Percentiles rank a stretch among this genome's conserved stretches.
Conservation (phyloP, 257 asterid genomes). For the Solanum phureja region DNA sequence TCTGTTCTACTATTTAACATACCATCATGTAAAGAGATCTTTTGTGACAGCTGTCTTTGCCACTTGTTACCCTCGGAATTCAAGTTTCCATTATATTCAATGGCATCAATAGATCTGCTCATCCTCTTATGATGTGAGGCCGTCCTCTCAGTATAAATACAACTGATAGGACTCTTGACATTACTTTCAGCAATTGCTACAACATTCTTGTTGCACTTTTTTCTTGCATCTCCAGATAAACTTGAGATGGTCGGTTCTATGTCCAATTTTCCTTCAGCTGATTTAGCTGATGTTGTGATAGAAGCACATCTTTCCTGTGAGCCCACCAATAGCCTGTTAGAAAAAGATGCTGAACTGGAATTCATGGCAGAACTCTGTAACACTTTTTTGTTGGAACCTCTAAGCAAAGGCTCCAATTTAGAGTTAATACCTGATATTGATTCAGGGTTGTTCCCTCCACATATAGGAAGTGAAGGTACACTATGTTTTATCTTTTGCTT, state of each 20-base stretch:
- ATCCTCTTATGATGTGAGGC: constrained; percentile 24
- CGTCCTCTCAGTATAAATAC: constrained; percentile 17
- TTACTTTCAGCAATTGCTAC: constrained; percentile 31
- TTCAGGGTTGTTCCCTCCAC: constrained; percentile 9
- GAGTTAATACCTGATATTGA: constrained; percentile 77
- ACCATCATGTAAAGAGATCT: constrained; percentile 28
- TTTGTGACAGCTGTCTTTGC: constrained; percentile 27
- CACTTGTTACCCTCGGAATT: constrained; percentile 28
- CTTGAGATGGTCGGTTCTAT: constrained; percentile 18
- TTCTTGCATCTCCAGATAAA: constrained; percentile 28
- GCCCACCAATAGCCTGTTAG: constrained; percentile 87
- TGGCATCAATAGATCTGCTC: constrained; percentile 29
- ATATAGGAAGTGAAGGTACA: constrained; percentile 13
- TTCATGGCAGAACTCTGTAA: constrained; percentile 81
- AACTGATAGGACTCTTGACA: constrained; percentile 32
- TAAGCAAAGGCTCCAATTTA: constrained; percentile 66
- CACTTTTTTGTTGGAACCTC: constrained; percentile 64
- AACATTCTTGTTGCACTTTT: constrained; percentile 20
- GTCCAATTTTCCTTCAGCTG: constrained; percentile 46
- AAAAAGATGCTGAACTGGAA: constrained; percentile 88
- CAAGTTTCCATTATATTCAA: constrained; percentile 30
- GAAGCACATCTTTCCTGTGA: constrained; percentile 80
- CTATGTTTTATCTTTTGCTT: constrained; percentile 5
- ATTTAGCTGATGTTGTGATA: constrained; percentile 50
- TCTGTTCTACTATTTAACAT: constrained; percentile 18